Conservation (phyloP, 768 basidiomycete species). For the Suillus tomentosus region DNA sequence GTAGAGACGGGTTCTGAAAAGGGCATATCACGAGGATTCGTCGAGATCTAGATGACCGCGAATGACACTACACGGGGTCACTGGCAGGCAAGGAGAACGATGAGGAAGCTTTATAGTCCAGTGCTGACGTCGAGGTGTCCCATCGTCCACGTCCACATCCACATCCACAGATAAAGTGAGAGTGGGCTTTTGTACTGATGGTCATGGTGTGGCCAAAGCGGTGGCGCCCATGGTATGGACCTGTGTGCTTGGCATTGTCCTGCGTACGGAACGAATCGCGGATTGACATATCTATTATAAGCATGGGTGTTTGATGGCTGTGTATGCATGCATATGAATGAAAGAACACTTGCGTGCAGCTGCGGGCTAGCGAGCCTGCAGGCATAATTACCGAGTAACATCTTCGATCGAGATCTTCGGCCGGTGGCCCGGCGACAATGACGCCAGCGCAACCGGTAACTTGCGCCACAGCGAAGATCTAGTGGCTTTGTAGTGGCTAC, state of each 20-base stretch:
- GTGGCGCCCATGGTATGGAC: slow-evolving; percentile 7
- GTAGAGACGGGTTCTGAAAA: background rate
- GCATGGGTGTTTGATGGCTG: background rate
- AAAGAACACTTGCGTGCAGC: slow-evolving; percentile 3
- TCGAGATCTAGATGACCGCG: background rate
- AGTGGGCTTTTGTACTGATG: slow-evolving; percentile 4
- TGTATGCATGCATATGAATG: background rate
- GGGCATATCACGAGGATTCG: background rate
- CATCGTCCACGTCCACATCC: background rate
- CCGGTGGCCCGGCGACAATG: background rate
- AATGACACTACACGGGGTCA: background rate
- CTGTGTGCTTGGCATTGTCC: slow-evolving; percentile 7
- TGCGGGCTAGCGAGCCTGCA: slow-evolving; percentile 4
- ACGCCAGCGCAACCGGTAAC: background rate
- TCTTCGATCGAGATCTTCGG: background rate
- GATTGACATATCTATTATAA: slow-evolving; percentile 1
- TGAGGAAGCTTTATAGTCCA: slow-evolving; percentile 1
- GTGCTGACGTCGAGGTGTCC: background rate
- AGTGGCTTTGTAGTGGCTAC: background rate
- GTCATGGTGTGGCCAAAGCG: slow-evolving; percentile 3
- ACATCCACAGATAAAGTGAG: background rate
- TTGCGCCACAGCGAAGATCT: background rate
- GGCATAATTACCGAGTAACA: slow-evolving; percentile 3
- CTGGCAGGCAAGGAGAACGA: slow-evolving; percentile 1
- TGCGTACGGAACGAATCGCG: slow-evolving; percentile 4